These are phyloP conservation scores for Cutaneotrichosporon dermatis DNA, from an alignment of 1,284 basidiomycete genomes.

Conservation along the genomic window DNA sequence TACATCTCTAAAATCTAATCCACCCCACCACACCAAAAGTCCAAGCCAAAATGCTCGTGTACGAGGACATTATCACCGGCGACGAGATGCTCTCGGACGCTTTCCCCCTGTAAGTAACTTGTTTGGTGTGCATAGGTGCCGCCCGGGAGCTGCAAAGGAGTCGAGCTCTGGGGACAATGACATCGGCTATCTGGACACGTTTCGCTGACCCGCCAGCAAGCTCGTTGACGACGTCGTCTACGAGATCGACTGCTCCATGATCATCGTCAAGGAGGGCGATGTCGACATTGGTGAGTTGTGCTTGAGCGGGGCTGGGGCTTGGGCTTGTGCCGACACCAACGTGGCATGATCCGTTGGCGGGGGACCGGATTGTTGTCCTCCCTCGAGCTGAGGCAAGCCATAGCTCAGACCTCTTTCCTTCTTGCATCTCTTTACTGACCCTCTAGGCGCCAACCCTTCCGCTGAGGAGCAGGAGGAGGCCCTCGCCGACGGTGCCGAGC, in stretches of 20 bases:
- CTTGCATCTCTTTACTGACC: not conserved
- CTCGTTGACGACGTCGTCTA: slow-evolving; percentile 74
- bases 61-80: slow-evolving; percentile 58
- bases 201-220: slow-evolving; percentile 59
- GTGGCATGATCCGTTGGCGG: too few species aligned
- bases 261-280: slow-evolving; percentile 74
- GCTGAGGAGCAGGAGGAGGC: slow-evolving; percentile 81
- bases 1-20: slow-evolving; percentile 6
- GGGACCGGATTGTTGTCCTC: too few species aligned
- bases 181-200: too few species aligned
- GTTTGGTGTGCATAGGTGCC: not conserved
- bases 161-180: too few species aligned
- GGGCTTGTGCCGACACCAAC: too few species aligned
- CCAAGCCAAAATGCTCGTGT: slow-evolving; percentile 40
- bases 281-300: slow-evolving; percentile 76
- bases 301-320: too few species aligned
- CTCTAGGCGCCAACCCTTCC: slow-evolving; percentile 79
- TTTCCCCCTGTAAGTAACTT: slow-evolving; percentile 64
- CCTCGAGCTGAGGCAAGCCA: too few species aligned
- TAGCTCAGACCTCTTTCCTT: too few species aligned
- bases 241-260: slow-evolving; percentile 80
- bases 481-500: slow-evolving; percentile 68
- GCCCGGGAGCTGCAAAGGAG: not conserved
- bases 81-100: slow-evolving; percentile 98
- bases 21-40: slow-evolving; percentile 5